Conservation (phyloP, 164 flowering plant genomes). For the Stephania cephalantha region DNA sequence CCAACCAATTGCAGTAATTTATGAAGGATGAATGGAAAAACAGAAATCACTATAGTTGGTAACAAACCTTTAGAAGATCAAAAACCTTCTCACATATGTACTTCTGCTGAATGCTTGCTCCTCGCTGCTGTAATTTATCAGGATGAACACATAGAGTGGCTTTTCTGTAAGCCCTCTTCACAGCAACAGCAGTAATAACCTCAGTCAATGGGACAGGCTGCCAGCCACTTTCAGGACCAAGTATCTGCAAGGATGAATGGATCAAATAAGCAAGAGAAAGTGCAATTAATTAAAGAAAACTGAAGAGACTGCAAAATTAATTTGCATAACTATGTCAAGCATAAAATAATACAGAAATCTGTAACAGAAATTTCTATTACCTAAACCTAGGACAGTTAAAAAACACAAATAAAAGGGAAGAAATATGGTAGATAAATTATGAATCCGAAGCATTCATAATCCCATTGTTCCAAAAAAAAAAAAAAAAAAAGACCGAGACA, state of each 20-base stretch:
- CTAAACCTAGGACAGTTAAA: neutral
- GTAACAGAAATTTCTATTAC: neutral
- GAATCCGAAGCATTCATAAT: neutral
- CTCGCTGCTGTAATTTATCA: constrained; percentile 89
- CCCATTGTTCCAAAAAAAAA: no score
- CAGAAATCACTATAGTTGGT: neutral
- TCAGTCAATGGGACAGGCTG: constrained; percentile 79
- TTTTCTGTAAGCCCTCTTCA: constrained; percentile 82
- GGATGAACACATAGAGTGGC: constrained; percentile 92
- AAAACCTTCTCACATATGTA: constrained; percentile 91
- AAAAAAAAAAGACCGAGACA: no score
- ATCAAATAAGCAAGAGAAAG: neutral
- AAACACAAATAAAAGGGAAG: neutral
- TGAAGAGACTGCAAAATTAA: neutral
- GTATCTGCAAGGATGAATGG: constrained; percentile 44
- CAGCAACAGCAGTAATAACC: constrained; percentile 63
- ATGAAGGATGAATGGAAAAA: neutral
- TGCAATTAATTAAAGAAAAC: neutral
- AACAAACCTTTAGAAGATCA: constrained; percentile 83
- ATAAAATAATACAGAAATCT: neutral
- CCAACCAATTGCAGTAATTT: neutral
- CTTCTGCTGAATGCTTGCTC: constrained; percentile 84
- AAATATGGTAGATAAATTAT: neutral
- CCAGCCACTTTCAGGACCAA: constrained; percentile 93
- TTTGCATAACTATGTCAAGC: neutral